phyloP scores from a whole-genome alignment of 129 eudicot genomes.

The carrot (Daucus carota) region DNA sequence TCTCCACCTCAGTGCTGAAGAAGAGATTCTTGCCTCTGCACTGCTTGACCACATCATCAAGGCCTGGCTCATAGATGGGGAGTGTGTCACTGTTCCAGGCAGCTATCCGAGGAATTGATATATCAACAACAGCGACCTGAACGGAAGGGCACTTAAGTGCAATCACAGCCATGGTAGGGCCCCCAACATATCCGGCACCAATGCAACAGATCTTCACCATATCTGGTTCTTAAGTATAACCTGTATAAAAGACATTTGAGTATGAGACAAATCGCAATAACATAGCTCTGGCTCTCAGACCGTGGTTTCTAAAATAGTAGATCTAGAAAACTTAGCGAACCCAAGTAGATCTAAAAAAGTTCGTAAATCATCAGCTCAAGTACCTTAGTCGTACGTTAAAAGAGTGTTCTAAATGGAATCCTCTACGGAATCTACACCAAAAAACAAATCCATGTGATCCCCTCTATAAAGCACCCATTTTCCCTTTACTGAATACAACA shows the following conservation, averaged over 20 bases:
- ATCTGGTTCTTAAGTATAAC: slow-evolving; percentile 17
- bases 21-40: slow-evolving; percentile 79
- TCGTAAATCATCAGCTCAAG: neutral
- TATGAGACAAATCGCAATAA: neutral
- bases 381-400: neutral
- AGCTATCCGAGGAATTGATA: slow-evolving; percentile 63
- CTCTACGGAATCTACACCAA: neutral
- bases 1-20: slow-evolving; percentile 91
- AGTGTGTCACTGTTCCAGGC: slow-evolving; percentile 90
- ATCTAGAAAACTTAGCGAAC: neutral
- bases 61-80: slow-evolving; percentile 86
- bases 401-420: neutral
- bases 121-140: slow-evolving; percentile 77
- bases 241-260: slow-evolving; percentile 3
- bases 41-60: slow-evolving; percentile 84
- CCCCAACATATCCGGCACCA: slow-evolving; percentile 92
- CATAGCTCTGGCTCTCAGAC: neutral
- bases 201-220: slow-evolving; percentile 98
- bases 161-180: slow-evolving; percentile 91
- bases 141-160: slow-evolving; percentile 76
- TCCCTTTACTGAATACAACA: neutral
- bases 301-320: neutral
- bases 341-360: neutral
- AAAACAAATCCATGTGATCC: neutral
- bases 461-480: neutral